phyloP scores from a whole-genome alignment of 805 yeast species.

The Lipomyces oligophaga region DNA sequence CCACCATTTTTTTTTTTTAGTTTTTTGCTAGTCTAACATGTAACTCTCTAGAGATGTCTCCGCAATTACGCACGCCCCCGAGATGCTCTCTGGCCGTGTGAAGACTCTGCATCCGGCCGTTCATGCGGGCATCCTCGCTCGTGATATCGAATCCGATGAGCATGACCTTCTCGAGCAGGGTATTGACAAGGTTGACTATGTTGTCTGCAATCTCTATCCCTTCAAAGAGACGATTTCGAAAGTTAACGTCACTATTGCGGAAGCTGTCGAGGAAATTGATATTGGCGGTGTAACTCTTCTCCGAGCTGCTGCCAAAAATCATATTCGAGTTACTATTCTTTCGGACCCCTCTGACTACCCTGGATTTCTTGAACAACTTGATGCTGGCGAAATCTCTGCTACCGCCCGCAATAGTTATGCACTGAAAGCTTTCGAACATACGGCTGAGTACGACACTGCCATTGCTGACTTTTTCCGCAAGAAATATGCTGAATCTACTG shows the following conservation, averaged over 20 bases:
- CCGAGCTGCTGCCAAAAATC: constrained; percentile 99
- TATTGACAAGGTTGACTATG: constrained; percentile 93
- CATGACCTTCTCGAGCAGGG: constrained; percentile 82
- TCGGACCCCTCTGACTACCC: constrained; percentile 95
- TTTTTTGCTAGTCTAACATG: not conserved
- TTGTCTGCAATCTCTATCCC: constrained; percentile 96
- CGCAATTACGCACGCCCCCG: constrained; percentile 95
- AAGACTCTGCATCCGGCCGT: constrained; percentile 98
- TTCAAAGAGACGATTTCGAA: constrained; percentile 96
- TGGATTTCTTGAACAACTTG: constrained; percentile 74
- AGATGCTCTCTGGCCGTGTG: constrained; percentile 97
- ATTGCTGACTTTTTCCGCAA: constrained; percentile 97
- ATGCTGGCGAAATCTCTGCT: constrained; percentile 62
- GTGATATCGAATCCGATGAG: constrained; percentile 88
- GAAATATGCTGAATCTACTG: constrained; percentile 83
- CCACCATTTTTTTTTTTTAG: not conserved
- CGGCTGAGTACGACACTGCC: constrained; percentile 95
- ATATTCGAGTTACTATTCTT: constrained; percentile 88
- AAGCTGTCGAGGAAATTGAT: constrained; percentile 98
- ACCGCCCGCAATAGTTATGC: constrained; percentile 80
- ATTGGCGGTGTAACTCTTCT: constrained; percentile 96
- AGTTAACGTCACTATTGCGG: constrained; percentile 90
- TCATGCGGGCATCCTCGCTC: constrained; percentile 92
- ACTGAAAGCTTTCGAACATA: constrained; percentile 87
- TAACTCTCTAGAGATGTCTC: constrained; percentile 59